Conservation (phyloP, 176 grass and related monocot species). For the Secale cereale region DNA sequence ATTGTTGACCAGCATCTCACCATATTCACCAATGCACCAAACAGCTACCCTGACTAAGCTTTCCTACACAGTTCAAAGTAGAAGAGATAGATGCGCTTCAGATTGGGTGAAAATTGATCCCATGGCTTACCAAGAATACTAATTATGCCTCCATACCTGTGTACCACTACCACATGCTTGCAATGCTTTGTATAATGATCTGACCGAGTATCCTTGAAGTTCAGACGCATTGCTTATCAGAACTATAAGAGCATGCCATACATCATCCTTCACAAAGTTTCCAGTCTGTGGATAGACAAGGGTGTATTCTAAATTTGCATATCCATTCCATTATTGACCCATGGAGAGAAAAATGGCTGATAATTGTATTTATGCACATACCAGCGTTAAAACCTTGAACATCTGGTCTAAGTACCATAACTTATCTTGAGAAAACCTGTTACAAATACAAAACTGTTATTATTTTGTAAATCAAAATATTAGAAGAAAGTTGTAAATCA, state of each 20-base stretch:
- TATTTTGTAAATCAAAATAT: slow-evolving; percentile 17
- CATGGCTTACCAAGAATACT: slow-evolving; percentile 24
- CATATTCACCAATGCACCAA: slow-evolving; percentile 98
- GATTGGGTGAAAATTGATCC: slow-evolving; percentile 19
- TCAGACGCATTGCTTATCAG: slow-evolving; percentile 89
- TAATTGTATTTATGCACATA: slow-evolving; percentile 42
- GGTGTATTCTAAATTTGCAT: slow-evolving; percentile 14
- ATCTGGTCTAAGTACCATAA: slow-evolving; percentile 97
- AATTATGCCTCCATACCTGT: slow-evolving; percentile 55
- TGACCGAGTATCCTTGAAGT: slow-evolving; percentile 98
- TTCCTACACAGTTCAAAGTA: slow-evolving; percentile 61
- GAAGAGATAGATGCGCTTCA: slow-evolving; percentile 15
- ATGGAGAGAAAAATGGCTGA: neutral
- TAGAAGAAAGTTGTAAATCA: neutral
- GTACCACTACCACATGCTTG: slow-evolving; percentile 54
- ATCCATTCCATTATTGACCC: neutral
- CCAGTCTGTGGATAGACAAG: slow-evolving; percentile 56
- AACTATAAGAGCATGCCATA: slow-evolving; percentile 94
- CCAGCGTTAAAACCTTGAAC: slow-evolving; percentile 97
- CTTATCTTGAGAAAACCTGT: slow-evolving; percentile 96
- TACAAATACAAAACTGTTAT: slow-evolving; percentile 29
- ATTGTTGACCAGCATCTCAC: slow-evolving; percentile 98
- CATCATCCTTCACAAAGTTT: slow-evolving; percentile 91
- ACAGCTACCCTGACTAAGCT: slow-evolving; percentile 93
- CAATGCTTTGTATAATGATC: slow-evolving; percentile 77